Conservation (phyloP, 2,329 filamentous ascomycete species). For the Whalleya microplaca region DNA sequence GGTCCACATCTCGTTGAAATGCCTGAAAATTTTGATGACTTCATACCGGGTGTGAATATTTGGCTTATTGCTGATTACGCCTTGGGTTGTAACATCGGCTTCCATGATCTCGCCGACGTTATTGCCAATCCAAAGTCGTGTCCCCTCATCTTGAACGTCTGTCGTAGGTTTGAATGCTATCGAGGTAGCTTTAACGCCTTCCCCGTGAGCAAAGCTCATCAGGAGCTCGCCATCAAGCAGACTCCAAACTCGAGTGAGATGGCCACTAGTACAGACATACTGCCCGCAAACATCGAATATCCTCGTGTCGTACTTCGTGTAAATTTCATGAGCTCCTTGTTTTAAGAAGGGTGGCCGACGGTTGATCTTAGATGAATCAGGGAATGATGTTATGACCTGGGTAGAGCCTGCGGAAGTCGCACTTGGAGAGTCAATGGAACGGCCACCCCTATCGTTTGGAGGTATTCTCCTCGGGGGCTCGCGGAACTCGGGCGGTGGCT, state of each 20-base stretch:
- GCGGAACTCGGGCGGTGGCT: conserved; percentile 44
- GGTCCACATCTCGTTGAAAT: conserved; percentile 91
- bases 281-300: conserved; percentile 88
- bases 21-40: conserved; percentile 82
- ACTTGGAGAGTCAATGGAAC: conserved; percentile 21
- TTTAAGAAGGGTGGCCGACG: conserved; percentile 78
- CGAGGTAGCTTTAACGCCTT: conserved; percentile 80
- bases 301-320: conserved; percentile 84
- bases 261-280: conserved; percentile 83
- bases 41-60: conserved; percentile 78
- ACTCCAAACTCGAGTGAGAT: conserved; percentile 87
- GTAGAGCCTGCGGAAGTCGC: conserved; percentile 43
- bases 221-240: conserved; percentile 78
- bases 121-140: conserved; percentile 85
- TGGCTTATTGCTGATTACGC: conserved; percentile 68
- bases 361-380: conserved; percentile 83
- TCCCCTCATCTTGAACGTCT: conserved; percentile 79
- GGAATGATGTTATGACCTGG: conserved; percentile 67
- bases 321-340: conserved; percentile 73
- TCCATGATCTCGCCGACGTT: conserved; percentile 88
- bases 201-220: conserved; percentile 80
- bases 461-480: conserved; percentile 32
- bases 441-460: conserved; percentile 21
- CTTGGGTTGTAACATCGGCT: conserved; percentile 77
- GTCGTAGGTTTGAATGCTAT: conserved; percentile 83